Evolutionary conservation across 164 flowering plant species (phyloP).

Genomic region (Cinnamomum chago): DNA sequence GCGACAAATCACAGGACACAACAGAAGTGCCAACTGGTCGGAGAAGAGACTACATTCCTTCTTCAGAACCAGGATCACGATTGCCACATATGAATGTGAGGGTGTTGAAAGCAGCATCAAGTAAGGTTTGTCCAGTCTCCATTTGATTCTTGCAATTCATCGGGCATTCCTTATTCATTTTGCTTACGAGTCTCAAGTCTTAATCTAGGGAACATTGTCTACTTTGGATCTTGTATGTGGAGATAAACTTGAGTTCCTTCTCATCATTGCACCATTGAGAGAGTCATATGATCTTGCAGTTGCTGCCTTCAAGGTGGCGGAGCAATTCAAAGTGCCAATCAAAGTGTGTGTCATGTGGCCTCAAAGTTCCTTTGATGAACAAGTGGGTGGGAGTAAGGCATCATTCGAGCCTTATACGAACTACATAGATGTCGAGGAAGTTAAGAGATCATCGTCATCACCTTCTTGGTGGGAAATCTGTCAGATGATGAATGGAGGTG

Average conservation of each 20-base stretch:
- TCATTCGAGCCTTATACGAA: constrained; percentile 46
- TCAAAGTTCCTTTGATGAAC: constrained; percentile 15
- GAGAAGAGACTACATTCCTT: constrained; percentile 76
- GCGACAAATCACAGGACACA: constrained; percentile 11
- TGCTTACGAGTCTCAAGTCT: not conserved
- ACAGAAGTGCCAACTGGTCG: constrained; percentile 60
- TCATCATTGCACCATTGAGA: constrained; percentile 65
- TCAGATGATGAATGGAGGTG: constrained; percentile 63
- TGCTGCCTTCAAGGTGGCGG: constrained; percentile 58
- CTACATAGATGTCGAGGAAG: constrained; percentile 55
- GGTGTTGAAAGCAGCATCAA: constrained; percentile 25
- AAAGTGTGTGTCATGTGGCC: constrained; percentile 81
- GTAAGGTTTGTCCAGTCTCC: constrained; percentile 37
- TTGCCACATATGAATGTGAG: constrained; percentile 80
- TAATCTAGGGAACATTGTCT: constrained; percentile 49
- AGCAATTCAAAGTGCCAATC: constrained; percentile 41
- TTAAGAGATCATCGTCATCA: constrained; percentile 26
- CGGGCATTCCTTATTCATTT: not conserved
- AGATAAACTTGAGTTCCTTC: constrained; percentile 70
- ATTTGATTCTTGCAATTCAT: not conserved
- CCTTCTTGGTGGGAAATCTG: constrained; percentile 86
- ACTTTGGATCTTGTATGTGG: constrained; percentile 74
- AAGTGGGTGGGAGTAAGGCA: constrained; percentile 25
- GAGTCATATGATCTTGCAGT: constrained; percentile 65
- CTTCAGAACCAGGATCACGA: constrained; percentile 74